Conservation (phyloP, 129 eudicot genomes). For the Flaveria linearis region DNA sequence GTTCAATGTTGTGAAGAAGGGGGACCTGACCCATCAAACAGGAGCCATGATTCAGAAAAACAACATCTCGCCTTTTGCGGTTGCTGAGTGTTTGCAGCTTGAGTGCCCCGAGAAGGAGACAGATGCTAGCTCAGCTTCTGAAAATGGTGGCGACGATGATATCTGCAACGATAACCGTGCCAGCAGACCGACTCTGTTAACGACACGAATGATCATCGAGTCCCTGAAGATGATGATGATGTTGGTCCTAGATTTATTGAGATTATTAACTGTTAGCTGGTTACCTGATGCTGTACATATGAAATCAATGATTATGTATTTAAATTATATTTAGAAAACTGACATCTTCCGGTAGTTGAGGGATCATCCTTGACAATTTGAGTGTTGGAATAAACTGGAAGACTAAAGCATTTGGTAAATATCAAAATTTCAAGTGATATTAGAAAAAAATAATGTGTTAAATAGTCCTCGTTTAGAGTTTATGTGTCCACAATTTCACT, state of each 20-base stretch:
- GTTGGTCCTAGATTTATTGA: background rate
- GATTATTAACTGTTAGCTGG: conserved; percentile 11
- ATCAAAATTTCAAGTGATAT: no score
- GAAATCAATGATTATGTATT: background rate
- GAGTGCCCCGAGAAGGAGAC: conserved; percentile 60
- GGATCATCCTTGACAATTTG: no score
- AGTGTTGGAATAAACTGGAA: no score
- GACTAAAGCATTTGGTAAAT: no score
- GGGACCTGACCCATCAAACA: conserved; percentile 54
- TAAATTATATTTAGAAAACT: background rate
- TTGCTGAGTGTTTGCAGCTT: conserved; percentile 68
- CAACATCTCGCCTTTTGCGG: conserved; percentile 34
- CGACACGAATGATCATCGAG: conserved; percentile 13
- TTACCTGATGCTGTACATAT: conserved; percentile 15
- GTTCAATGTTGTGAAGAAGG: conserved; percentile 76
- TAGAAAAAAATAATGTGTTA: no score
- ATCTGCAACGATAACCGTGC: conserved; percentile 6
- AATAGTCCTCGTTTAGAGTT: no score
- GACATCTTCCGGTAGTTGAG: background rate
- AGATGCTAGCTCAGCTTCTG: conserved; percentile 71
- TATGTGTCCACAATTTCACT: no score
- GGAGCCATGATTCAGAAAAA: conserved; percentile 64
- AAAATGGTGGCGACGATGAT: conserved; percentile 45
- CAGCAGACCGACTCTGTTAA: background rate
- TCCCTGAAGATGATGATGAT: conserved; percentile 8